Base-by-base conservation (phyloP, 1,139 yeast species). In the Zygosaccharomyces pseudobailii region DNA sequence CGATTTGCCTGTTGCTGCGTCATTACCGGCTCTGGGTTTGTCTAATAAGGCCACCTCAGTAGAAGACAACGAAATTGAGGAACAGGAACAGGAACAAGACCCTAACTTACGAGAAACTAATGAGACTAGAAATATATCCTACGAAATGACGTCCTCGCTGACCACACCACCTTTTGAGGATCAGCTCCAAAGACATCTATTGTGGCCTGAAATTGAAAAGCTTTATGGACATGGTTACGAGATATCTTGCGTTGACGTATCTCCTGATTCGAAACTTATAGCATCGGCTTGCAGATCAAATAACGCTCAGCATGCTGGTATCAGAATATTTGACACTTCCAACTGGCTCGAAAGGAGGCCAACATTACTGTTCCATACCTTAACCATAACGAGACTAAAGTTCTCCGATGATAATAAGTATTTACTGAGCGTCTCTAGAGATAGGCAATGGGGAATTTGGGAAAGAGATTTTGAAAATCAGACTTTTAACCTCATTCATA, bases 151-250 rank as follows among this genome's bases (percentile, higher is more conserved):
- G 8, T 46, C 75, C 2, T 62, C 72, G 1, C 68, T 85, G 43
- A 53, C 56, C 0, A 62, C 69, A 1, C 95, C 96, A 4, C 97
- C 97, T 1, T 69, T 84, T 44, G 97, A 90, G 64, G 96, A 89
- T 60, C 87, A 87, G 53, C 73, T 94, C 34, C 98, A 94, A 66
- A 75, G 97, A 59, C 87, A 84, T 62, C 87, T 97, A 0, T 74
- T 94, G 48, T 94, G 94, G 82, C 98, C 98, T 0, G 99, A 94
- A 63, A 70, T 84, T 46, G 98, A 94, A 60, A 94, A 94, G 64
- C 70, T 94, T 42, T 94, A 92, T 61, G 98, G 98, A 0, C 99
- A 94, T 66, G 99, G 99, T 10, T 94, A 89, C 68, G 99, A 94
- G 66, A 82, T 90, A 41, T 80, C 89, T 0, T 77, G 95, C 39